Evolutionary conservation across 2,329 filamentous ascomycete genomes (phyloP).

Genomic region (Dendrostoma leiphaemia): DNA sequence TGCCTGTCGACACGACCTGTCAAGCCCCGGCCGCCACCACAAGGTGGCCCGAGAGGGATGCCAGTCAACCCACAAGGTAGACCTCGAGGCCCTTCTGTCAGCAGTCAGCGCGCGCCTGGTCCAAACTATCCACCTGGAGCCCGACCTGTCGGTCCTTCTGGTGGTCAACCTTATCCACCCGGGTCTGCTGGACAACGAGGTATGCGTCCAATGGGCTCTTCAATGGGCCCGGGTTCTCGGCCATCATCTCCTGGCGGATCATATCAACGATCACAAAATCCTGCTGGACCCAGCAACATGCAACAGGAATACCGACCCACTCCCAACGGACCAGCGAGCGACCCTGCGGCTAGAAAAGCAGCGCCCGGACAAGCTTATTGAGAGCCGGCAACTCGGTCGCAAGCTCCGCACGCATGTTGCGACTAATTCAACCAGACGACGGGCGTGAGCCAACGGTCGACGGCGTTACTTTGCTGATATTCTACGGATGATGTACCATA

Average conservation of each 20-base stretch:
- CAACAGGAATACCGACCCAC: constrained; percentile 30
- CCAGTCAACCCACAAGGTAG: constrained; percentile 47
- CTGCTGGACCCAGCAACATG: constrained; percentile 46
- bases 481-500: not conserved
- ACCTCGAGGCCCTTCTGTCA: constrained; percentile 31
- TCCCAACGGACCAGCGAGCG: not conserved
- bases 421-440: not conserved
- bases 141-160: constrained; percentile 39
- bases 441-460: not conserved
- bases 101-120: constrained; percentile 39
- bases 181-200: constrained; percentile 32
- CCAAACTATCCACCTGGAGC: constrained; percentile 32
- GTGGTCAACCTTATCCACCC: constrained; percentile 29
- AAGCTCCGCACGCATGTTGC: not conserved
- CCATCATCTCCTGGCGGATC: constrained; percentile 42
- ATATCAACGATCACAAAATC: constrained; percentile 32
- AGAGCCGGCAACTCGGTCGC: not conserved
- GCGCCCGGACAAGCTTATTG: constrained; percentile 42
- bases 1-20: constrained; percentile 91
- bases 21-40: constrained; percentile 67
- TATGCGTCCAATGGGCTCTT: constrained; percentile 29
- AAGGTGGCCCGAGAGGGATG: constrained; percentile 50
- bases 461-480: constrained; percentile 6
- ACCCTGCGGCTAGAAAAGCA: not conserved
- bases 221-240: constrained; percentile 29